Base-by-base conservation (phyloP, 2,329 filamentous ascomycete species). In the Ophiostoma ips region DNA sequence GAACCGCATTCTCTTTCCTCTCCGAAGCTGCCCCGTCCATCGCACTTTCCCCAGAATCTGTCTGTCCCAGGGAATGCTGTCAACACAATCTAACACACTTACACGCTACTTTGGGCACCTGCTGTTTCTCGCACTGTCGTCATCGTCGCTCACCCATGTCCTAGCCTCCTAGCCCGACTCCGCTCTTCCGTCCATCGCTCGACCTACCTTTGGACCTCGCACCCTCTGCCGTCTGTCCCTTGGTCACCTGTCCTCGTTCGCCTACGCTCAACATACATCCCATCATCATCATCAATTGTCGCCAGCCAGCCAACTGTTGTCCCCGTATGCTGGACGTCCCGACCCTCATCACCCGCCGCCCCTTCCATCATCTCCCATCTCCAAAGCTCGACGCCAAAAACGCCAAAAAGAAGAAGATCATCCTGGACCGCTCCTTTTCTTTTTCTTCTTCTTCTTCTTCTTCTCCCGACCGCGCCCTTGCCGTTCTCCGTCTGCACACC, bases 91-190 rank as follows among this genome's bases (percentile, higher is more conserved):
- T 31, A 44, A 16, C 28, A 44, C 41, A 45, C 43, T 45, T 45
- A 15, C 16, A 15, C 21, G 24, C 40, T 30, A 31, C 15, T n/a
- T n/a, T 21, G 28, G 30, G 36, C 18, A 41, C 43, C 45, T 48
- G 45, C 45, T 18, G 37, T 48, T 37, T 45, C 40, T 30, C 21
- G 24, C 38, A 24, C 46, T 45, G 38, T 49, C 50, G 50, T 52
- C 50, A 48, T 49, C 50, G 50, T 51, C 45, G 28, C 44, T 19
- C 19, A 34, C 44, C 36, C 18, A 30, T 36, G 37, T 40, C 37
- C 37, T 40, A 40, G 37, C 37, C 37, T 40, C 38, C 49, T 36
- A 37, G 31, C 49, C 44, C 16, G 50, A 48, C 50, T 48, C 38
- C 45, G 50, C 37, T 46, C 40, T 30, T 24, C 50, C 37, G 31